Conservation (phyloP, 768 basidiomycete genomes). For the Calocybe cyanea region DNA sequence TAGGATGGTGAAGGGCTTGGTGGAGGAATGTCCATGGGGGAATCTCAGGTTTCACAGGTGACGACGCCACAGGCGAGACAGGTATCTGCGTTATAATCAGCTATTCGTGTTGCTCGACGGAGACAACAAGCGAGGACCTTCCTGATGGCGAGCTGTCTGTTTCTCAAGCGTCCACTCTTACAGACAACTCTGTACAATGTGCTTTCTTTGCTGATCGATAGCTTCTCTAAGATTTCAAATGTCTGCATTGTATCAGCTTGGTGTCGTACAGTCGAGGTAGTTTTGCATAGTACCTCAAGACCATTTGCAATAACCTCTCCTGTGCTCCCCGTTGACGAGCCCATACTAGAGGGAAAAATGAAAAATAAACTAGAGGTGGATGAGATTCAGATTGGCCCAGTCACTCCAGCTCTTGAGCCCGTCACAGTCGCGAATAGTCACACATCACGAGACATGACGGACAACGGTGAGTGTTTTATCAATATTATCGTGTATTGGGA, state of each 20-base stretch:
- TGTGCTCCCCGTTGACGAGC: neutral
- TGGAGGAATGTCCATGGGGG: conserved; percentile 26
- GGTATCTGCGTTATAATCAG: neutral
- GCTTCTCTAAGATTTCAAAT: conserved; percentile 34
- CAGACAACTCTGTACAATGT: conserved; percentile 39
- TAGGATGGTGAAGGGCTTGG: conserved; percentile 44
- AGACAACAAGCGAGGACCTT: conserved; percentile 26
- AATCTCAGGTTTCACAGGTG: conserved; percentile 8
- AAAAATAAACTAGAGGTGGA: neutral
- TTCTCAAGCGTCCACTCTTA: conserved; percentile 39
- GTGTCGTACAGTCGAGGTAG: neutral
- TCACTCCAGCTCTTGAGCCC: neutral
- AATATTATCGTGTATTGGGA: neutral
- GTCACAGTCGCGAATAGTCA: neutral
- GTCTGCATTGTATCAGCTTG: conserved; percentile 23
- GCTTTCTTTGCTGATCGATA: conserved; percentile 23
- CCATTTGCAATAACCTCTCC: conserved; percentile 16
- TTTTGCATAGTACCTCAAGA: conserved; percentile 14
- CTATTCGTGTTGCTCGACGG: too few relatives aligned
- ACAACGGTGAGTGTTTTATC: neutral
- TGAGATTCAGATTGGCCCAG: neutral
- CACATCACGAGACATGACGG: too few relatives aligned
- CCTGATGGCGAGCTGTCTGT: conserved; percentile 39
- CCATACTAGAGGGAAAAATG: neutral
- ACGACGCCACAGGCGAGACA: conserved; percentile 2